A percentile compares a stretch with the other conserved stretches of the same genome.
Conservation (phyloP, 1,139 yeast species). For the Hemisphaericaspora subhashii region DNA sequence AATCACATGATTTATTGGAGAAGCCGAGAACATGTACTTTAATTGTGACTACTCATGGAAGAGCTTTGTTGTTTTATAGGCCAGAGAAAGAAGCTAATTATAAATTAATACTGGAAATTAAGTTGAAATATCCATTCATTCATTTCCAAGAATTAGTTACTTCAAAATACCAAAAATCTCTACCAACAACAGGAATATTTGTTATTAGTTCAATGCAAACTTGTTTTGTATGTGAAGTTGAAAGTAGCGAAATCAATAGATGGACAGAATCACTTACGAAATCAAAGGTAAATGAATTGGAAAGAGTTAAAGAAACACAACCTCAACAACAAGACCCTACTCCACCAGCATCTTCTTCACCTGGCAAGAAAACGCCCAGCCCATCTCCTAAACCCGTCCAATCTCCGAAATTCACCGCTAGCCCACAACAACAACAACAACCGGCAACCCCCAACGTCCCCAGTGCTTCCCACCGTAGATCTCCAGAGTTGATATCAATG, state of each 20-base stretch:
- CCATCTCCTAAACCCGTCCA: neutral
- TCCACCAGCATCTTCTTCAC: too few species aligned
- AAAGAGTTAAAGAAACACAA: slow-evolving; percentile 39
- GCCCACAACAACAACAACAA: slow-evolving; percentile 1
- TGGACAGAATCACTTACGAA: slow-evolving; percentile 61
- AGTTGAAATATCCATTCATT: slow-evolving; percentile 47
- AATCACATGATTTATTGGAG: slow-evolving; percentile 30
- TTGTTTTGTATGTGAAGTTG: slow-evolving; percentile 59
- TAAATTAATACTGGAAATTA: slow-evolving; percentile 50
- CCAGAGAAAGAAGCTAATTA: slow-evolving; percentile 30
- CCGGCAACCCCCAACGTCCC: too few species aligned
- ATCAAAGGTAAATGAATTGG: slow-evolving; percentile 48
- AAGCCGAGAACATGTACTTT: slow-evolving; percentile 46
- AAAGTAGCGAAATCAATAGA: slow-evolving; percentile 47
- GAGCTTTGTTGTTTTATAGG: slow-evolving; percentile 50
- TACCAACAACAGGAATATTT: slow-evolving; percentile 49
- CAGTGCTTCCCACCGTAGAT: neutral
- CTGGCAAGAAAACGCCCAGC: too few species aligned
- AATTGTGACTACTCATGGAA: slow-evolving; percentile 55
- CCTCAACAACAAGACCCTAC: neutral
- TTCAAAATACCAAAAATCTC: slow-evolving; percentile 28
- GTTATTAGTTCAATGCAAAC: slow-evolving; percentile 50
- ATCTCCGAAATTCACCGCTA: neutral
- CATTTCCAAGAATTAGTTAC: slow-evolving; percentile 55
- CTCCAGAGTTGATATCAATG: neutral